These are phyloP conservation scores for Trichoderma endophyticum DNA, from an alignment of 2,329 filamentous ascomycete genomes.

Conservation along the genomic window DNA sequence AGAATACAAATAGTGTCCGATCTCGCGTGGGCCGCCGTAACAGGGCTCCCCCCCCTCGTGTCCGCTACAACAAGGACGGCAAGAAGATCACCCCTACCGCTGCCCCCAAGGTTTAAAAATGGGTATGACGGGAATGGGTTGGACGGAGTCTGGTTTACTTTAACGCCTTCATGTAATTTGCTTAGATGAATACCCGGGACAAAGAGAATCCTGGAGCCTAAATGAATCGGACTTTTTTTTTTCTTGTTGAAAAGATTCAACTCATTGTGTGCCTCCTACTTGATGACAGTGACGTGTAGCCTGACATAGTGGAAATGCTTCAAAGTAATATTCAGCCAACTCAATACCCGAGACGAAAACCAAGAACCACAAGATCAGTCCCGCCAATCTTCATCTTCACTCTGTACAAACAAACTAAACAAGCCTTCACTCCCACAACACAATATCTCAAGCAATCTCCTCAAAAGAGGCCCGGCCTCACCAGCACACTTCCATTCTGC, in stretches of 20 bases:
- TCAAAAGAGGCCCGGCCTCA: slow-evolving; percentile 22
- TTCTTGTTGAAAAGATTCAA: slow-evolving; percentile 17
- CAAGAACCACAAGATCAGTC: not conserved
- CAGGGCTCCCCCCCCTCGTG: slow-evolving; percentile 94
- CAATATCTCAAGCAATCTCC: not conserved
- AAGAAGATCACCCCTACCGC: slow-evolving; percentile 93
- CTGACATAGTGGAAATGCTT: not conserved
- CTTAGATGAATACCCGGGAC: slow-evolving; percentile 38
- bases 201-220: slow-evolving; percentile 25
- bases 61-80: slow-evolving; percentile 99
- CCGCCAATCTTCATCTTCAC: not conserved
- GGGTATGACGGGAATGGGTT: slow-evolving; percentile 27
- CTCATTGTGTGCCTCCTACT: not conserved
- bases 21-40: slow-evolving; percentile 96
- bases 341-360: not conserved
- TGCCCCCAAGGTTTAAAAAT: slow-evolving; percentile 37
- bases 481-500: slow-evolving; percentile 31
- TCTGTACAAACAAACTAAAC: not conserved
- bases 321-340: not conserved
- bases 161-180: slow-evolving; percentile 39
- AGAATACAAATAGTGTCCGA: slow-evolving; percentile 69
- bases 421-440: not conserved
- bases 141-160: slow-evolving; percentile 39
- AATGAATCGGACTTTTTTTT: slow-evolving; percentile 28
- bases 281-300: not conserved